Evolutionary conservation across 495 filamentous ascomycete genomes (phyloP).

Genomic region (Xylaria scruposa): DNA sequence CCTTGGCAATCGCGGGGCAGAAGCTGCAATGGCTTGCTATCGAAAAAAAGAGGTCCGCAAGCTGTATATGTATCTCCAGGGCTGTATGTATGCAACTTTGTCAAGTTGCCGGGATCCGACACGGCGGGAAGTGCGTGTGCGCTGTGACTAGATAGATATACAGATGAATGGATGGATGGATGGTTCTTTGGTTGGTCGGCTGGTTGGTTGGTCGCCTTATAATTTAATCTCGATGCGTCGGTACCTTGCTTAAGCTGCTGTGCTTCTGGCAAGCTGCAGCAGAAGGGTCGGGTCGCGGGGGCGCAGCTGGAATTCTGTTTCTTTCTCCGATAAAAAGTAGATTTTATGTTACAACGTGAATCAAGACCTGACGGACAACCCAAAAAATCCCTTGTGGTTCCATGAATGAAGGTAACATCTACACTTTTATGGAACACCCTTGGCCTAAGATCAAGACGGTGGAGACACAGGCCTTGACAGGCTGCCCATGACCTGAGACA

Average conservation of each 20-base stretch:
- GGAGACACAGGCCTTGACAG: background rate
- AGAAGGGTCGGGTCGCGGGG: background rate
- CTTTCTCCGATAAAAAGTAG: background rate
- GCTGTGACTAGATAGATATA: background rate
- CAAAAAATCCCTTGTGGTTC: background rate
- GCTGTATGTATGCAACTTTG: background rate
- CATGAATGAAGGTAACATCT: background rate
- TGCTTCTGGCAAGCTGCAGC: background rate
- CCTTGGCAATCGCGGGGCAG: slow-evolving; percentile 8
- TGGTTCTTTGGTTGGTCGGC: background rate
- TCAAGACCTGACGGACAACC: background rate
- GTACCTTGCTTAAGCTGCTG: slow-evolving; percentile 4
- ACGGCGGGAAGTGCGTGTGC: background rate
- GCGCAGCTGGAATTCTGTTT: background rate
- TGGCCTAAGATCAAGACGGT: background rate
- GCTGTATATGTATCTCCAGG: too few relatives aligned
- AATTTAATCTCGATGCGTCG: background rate
- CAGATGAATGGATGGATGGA: background rate
- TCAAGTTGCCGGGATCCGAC: background rate
- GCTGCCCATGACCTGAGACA: background rate
- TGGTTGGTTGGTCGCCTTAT: background rate
- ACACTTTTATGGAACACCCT: background rate
- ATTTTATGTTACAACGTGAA: background rate
- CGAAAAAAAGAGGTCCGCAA: background rate
- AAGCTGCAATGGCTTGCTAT: background rate